Evolutionary conservation across 257 asterid species (phyloP).

Genomic region (Ligustrum vulgare): DNA sequence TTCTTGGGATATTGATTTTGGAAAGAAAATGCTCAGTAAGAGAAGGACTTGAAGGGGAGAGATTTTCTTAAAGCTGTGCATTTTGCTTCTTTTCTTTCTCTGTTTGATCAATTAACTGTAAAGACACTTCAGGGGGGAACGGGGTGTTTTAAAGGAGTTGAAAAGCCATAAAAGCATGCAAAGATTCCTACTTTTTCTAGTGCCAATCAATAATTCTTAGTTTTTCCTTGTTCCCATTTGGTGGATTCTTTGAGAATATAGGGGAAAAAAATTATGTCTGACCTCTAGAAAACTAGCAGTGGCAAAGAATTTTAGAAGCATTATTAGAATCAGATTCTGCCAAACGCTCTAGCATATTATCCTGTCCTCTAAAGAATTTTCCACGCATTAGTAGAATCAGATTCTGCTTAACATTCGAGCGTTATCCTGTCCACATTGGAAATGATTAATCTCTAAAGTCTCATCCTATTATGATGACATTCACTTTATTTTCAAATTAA

Average conservation of each 20-base stretch:
- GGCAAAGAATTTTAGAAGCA: background rate
- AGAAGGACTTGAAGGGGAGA: constrained; percentile 29
- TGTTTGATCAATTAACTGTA: constrained; percentile 16
- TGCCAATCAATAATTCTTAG: background rate
- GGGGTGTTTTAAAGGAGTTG: constrained; percentile 9
- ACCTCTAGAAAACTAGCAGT: background rate
- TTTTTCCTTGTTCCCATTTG: constrained; percentile 19
- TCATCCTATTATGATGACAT: background rate
- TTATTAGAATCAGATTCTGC: background rate
- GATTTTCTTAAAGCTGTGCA: constrained; percentile 42
- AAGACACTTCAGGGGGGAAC: background rate
- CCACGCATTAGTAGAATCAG: background rate
- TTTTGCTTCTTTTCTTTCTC: background rate
- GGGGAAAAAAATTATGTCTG: background rate
- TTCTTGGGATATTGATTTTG: constrained; percentile 31
- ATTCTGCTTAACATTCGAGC: background rate
- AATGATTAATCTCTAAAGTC: background rate
- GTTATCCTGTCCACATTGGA: background rate
- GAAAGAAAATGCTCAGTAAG: constrained; percentile 11
- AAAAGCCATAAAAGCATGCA: constrained; percentile 10
- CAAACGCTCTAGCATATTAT: background rate
- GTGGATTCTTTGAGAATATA: constrained; percentile 10
- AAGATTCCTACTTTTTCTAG: constrained; percentile 33
- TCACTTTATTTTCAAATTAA: background rate
- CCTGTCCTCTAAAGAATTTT: background rate